These are phyloP conservation scores for Austroboletus eburneus DNA, from an alignment of 768 basidiomycete species.

Conservation along the genomic window DNA sequence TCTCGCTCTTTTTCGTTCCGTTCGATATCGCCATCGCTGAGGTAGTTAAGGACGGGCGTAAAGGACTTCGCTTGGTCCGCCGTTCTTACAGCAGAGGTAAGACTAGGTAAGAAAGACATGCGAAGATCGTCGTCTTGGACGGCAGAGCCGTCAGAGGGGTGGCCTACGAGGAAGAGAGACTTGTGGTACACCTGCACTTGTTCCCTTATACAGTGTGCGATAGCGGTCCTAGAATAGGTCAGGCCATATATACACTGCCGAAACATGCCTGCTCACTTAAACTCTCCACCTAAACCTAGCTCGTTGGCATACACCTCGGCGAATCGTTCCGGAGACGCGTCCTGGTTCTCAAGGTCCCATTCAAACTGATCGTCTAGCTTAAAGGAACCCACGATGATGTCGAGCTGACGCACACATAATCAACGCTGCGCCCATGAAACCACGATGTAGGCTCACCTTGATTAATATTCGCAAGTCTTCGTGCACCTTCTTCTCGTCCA, in stretches of 20 bases:
- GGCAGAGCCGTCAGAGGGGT: slow-evolving; percentile 72
- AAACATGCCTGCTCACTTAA: slow-evolving; percentile 55
- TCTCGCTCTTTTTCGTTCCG: slow-evolving; percentile 89
- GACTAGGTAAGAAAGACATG: slow-evolving; percentile 81
- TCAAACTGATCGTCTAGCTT: slow-evolving; percentile 97
- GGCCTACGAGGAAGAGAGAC: slow-evolving; percentile 85
- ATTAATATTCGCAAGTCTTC: slow-evolving; percentile 92
- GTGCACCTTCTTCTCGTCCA: slow-evolving; percentile 60
- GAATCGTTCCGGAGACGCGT: slow-evolving; percentile 87
- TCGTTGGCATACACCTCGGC: slow-evolving; percentile 84
- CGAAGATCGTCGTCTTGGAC: slow-evolving; percentile 91
- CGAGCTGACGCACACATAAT: slow-evolving; percentile 54
- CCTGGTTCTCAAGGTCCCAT: slow-evolving; percentile 86
- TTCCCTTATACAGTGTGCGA: slow-evolving; percentile 93
- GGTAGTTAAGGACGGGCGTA: slow-evolving; percentile 86
- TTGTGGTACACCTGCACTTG: slow-evolving; percentile 91
- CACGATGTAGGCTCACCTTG: slow-evolving; percentile 54
- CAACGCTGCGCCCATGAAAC: not conserved
- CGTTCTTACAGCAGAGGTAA: slow-evolving; percentile 65
- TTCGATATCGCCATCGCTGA: slow-evolving; percentile 87
- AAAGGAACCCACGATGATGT: slow-evolving; percentile 90
- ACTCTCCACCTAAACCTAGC: slow-evolving; percentile 87
- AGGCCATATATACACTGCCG: slow-evolving; percentile 1
- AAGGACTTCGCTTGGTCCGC: slow-evolving; percentile 74
- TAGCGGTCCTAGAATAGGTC: slow-evolving; percentile 68